Base-by-base conservation (phyloP, 331 rosid species). In the Acacia concinna region DNA sequence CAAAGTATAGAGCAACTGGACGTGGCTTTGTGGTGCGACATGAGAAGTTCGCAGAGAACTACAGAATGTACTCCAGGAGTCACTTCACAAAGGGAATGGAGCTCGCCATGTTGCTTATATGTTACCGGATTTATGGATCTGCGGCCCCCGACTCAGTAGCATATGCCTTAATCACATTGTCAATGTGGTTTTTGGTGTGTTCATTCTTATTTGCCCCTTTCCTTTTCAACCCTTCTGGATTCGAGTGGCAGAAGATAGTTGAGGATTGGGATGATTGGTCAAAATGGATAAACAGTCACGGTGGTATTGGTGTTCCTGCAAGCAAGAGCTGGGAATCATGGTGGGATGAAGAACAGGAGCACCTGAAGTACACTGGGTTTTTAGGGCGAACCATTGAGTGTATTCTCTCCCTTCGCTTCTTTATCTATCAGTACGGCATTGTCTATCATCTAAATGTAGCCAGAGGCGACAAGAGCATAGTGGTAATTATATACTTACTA, bases 281-380 rank as follows among this genome's bases (percentile, higher is more conserved):
- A 35, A 93, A 96, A 86, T 96, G 99, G 99, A 91, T 91, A 60
- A 89, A 35, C 74, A 90, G 90, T 85, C 93, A 82, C 64, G 99
- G 99, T 25, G 99, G 97, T 75, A 87, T 96, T 57, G 98, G 99
- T 80, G 99, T 93, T 78, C 94, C 97, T 14, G 87, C 97, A 56
- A 87, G 68, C 85, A 96, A 93, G 90, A 93, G 98, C 84, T 96
- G 99, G 99, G 98, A 96, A 80, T 93, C 99, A 1, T 96, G 99
- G 99, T 96, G 99, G 99, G 92, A 93, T 15, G 98, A 93, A 81
- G 98, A 96, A 83, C 99, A 96, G 59, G 98, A 96, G 81, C 99
- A 96, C 87, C 85, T 96, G 79, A 88, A 87, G 78, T 40, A 81
- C 88, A 91, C 97, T 59, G 97, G 97, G 49, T 3, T 81, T 14